Evolutionary conservation across 2,329 filamentous ascomycete genomes (phyloP), one percentile per base, ranked within the genome.

Genomic region (Chaetomium sp.): DNA sequence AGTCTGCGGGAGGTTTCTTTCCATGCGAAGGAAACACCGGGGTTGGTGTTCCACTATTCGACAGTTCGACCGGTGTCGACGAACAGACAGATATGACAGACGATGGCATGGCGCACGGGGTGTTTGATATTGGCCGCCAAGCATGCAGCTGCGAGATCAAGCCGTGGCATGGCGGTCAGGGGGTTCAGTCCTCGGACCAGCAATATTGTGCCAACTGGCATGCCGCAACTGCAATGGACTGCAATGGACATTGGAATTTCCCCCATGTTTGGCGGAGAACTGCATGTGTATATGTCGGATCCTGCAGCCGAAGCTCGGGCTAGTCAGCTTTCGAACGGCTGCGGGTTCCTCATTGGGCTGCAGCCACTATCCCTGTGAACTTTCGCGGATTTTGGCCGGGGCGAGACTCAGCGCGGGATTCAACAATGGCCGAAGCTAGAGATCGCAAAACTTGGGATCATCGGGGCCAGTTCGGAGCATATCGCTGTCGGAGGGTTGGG

Each of bases 191-290:
- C 19, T 68, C 46, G 66, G 64, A 71, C 74, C 75, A 77, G 71
- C 70, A 69, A 73, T 64, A 67, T 67, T 60, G 62, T 71, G 74
- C 74, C 75, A 78, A 73, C 74, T 78, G 74, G 74, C 75, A 58
- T 65, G 66, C 67, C 66, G 66, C 65, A 65, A 56, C 59, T 37
- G 65, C 66, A 70, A 72, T 74, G 66, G 68, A 56, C 59, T 37
- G 65, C 66, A 70, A 72, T 74, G 66, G 68, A 69, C 64, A 70
- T 64, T 60, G 58, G 54, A 57, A 61, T 58, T 58, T 57, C 35
- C 34, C 56, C 55, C 59, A 56, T 63, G 57, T 62, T 63, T 63
- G 59, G 65, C 63, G 66, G 65, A 68, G 66, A 67, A 61, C 60
- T 64, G 64, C 67, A 67, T 68, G 62, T 62, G 64, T 56, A 27